Evolutionary conservation across 345 rosid species (phyloP).

Genomic region (Bruguiera parviflora): DNA sequence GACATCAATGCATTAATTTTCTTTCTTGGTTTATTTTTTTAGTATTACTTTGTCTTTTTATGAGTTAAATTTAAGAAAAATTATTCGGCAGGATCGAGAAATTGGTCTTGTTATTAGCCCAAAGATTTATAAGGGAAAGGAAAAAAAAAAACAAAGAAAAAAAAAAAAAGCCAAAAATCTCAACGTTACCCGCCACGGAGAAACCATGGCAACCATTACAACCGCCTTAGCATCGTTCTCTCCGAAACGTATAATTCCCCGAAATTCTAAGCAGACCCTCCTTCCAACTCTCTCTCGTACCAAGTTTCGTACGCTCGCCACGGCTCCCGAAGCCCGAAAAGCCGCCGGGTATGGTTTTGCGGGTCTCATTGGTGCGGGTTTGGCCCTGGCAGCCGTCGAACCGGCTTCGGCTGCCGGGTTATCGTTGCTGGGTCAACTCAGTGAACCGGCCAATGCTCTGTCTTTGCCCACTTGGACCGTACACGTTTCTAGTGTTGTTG

Average conservation of each 20-base stretch:
- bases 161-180: not conserved
- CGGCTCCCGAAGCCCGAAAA: conserved; percentile 8
- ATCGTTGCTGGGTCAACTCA: conserved; percentile 45
- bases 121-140: too few species aligned
- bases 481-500: conserved; percentile 90
- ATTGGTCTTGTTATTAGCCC: too few species aligned
- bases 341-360: conserved; percentile 7
- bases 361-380: conserved; percentile 55
- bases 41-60: too few species aligned
- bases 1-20: too few species aligned
- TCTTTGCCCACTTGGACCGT: conserved; percentile 93
- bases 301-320: not conserved
- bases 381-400: conserved; percentile 43
- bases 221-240: conserved; percentile 28
- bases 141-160: too few species aligned
- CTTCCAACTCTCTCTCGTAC: conserved; percentile 12
- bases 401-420: conserved; percentile 52
- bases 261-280: conserved; percentile 16
- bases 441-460: conserved; percentile 80
- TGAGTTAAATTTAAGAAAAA: too few species aligned
- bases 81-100: too few species aligned
- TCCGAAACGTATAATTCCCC: conserved; percentile 18
- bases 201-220: conserved; percentile 42
- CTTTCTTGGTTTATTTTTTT: too few species aligned
- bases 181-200: not conserved